Conservation (phyloP, 805 yeast genomes). For the Isabelozyma pseudorhagii region DNA sequence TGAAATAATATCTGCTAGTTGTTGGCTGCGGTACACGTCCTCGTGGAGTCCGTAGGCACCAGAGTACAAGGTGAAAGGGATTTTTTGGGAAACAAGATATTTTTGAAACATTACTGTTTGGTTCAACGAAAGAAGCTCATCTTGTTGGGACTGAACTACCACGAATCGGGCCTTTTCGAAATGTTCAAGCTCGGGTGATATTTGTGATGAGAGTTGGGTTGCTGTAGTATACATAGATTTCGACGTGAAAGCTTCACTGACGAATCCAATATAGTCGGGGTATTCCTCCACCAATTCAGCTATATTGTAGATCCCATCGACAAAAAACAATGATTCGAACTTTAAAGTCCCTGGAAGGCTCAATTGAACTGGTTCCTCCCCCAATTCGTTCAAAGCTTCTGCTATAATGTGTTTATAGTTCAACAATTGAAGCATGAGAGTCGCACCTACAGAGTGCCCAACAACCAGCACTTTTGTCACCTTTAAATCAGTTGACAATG, state of each 20-base stretch:
- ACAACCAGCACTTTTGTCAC: constrained; percentile 23
- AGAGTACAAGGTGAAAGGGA: constrained; percentile 4
- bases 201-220: constrained; percentile 16
- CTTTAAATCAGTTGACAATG: constrained; percentile 14
- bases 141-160: constrained; percentile 60
- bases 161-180: constrained; percentile 17
- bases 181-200: background rate
- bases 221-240: constrained; percentile 18
- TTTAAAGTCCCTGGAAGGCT: background rate
- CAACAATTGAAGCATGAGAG: constrained; percentile 54
- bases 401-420: constrained; percentile 18
- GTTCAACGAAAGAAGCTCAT: constrained; percentile 56
- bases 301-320: constrained; percentile 73
- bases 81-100: constrained; percentile 23
- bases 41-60: constrained; percentile 61
- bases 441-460: constrained; percentile 86
- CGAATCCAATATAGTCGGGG: constrained; percentile 55
- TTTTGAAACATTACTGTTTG: constrained; percentile 45
- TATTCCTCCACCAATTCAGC: constrained; percentile 53
- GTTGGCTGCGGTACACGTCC: constrained; percentile 50
- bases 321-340: constrained; percentile 24
- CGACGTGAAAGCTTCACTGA: constrained; percentile 51
- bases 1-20: constrained; percentile 26
- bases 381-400: constrained; percentile 7
- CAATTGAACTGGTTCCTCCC: background rate